phyloP scores from a whole-genome alignment of 441 rosid species.

The Pelargonium cotyledonis region DNA sequence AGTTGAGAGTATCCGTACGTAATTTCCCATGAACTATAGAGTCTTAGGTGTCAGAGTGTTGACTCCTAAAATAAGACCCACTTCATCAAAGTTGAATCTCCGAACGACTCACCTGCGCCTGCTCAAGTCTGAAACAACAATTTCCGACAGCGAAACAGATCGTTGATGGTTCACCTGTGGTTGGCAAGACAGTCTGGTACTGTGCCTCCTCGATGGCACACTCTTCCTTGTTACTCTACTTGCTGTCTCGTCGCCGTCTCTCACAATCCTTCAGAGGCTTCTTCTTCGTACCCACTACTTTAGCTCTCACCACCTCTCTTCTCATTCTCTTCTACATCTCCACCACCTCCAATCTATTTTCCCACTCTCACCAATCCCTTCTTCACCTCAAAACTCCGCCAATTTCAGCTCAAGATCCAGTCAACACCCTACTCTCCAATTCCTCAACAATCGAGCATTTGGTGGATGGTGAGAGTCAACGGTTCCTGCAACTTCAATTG shows the following conservation, averaged over 20 bases:
- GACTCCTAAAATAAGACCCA: no score
- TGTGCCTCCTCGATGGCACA: constrained; percentile 28
- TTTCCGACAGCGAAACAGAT: no score
- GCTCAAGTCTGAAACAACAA: no score
- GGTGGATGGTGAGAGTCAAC: constrained; percentile 20
- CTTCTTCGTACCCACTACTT: constrained; percentile 41
- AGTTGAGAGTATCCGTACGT: no score
- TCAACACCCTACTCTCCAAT: neutral
- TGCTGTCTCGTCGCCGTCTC: constrained; percentile 21
- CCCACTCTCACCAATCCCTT: constrained; percentile 15
- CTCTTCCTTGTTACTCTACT: constrained; percentile 21
- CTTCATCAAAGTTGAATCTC: no score
- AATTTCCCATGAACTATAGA: no score
- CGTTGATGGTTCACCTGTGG: no score
- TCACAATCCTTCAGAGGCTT: constrained; percentile 23
- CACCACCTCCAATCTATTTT: constrained; percentile 35
- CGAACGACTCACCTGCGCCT: no score
- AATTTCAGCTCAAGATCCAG: constrained; percentile 3
- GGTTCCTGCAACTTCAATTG: constrained; percentile 13
- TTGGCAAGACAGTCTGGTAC: neutral
- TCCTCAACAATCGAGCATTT: neutral
- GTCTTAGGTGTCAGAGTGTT: no score
- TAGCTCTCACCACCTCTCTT: constrained; percentile 42
- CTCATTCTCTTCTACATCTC: constrained; percentile 40
- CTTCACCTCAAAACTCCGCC: constrained; percentile 8